These are phyloP conservation scores for Neopestalotiopsis sp. DNA, from an alignment of 2,329 filamentous ascomycete species.

Conservation along the genomic window DNA sequence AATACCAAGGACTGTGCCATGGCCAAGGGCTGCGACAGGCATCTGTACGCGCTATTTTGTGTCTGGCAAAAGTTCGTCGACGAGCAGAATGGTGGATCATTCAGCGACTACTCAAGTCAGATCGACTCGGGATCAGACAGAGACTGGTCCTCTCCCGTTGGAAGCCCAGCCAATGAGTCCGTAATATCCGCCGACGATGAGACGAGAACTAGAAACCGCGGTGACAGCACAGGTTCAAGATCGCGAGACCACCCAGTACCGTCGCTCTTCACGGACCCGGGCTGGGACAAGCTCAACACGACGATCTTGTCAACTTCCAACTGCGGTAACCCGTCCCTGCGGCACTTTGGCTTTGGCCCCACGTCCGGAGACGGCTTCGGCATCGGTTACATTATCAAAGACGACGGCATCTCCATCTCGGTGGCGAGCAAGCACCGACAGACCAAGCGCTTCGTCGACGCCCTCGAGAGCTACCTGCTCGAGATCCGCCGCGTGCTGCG, in stretches of 20 bases:
- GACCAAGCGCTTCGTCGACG: conserved; percentile 87
- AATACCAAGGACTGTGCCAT: conserved; percentile 87
- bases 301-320: conserved; percentile 98
- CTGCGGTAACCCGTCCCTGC: conserved; percentile 92
- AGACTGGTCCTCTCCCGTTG: conserved; percentile 49
- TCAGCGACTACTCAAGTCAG: conserved; percentile 68
- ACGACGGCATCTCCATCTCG: conserved; percentile 87
- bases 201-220: conserved; percentile 46
- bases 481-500: conserved; percentile 87
- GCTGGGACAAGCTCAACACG: conserved; percentile 95
- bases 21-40: conserved; percentile 88
- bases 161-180: conserved; percentile 60
- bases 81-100: conserved; percentile 62
- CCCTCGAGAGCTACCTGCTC: conserved; percentile 86
- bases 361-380: conserved; percentile 94
- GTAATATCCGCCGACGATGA: conserved; percentile 47
- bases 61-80: conserved; percentile 93
- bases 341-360: conserved; percentile 96
- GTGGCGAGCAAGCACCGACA: conserved; percentile 93
- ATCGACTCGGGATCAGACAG: conserved; percentile 52
- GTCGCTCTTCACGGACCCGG: conserved; percentile 81
- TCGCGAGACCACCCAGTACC: conserved; percentile 63
- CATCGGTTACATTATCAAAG: conserved; percentile 99
- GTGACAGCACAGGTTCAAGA: conserved; percentile 60
- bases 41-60: conserved; percentile 91